Evolutionary conservation across 306 rosid genomes (phyloP), one percentile per base, ranked within the genome.

Genomic region (Trichosanthes truncata): DNA sequence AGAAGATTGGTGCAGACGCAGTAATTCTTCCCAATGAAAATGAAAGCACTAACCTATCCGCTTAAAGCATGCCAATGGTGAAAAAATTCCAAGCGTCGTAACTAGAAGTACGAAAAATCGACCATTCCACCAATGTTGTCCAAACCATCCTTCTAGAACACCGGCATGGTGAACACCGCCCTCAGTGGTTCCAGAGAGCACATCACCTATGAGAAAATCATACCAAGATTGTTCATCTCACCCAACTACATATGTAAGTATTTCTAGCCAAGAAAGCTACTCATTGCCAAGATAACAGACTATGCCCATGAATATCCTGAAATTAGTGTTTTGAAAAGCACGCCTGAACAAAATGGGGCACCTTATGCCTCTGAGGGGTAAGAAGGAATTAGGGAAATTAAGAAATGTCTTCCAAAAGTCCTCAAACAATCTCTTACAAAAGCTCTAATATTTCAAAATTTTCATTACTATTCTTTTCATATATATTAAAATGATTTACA

Each of bases 81-180:
- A 29, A 36, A 84, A 84, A 23, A 87, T 71, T 25, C 68, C 45
- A 11, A 84, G 49, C 26, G 88, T 87, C 11, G 79, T 33, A 40
- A 67, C 48, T 9, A 84, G 41, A 60, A 87, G 87, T 45, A 87
- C 82, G 57, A 82, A 84, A 77, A 84, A 65, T 38, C 87, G 84
- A 12, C 83, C 52, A 29, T 81, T 87, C 88, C 90, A 87, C 90
- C 90, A 87, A 21, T 84, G 84, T 31, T 67, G 86, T 61, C 86
- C 86, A 43, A 67, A 87, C 87, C 90, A 84, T 63, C 78, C 84
- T 80, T 84, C 84, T 26, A 87, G 23, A 61, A 87, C 78, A 77
- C 90, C 90, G 2, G 79, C 4, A 57, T 87, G 86, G 81, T 78
- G 88, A 78, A 60, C 69, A 26, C 86, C 90, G 23, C 76, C 75